Evolutionary conservation across 2,329 filamentous ascomycete species (phyloP).

Genomic region (Epichloe sibirici): DNA sequence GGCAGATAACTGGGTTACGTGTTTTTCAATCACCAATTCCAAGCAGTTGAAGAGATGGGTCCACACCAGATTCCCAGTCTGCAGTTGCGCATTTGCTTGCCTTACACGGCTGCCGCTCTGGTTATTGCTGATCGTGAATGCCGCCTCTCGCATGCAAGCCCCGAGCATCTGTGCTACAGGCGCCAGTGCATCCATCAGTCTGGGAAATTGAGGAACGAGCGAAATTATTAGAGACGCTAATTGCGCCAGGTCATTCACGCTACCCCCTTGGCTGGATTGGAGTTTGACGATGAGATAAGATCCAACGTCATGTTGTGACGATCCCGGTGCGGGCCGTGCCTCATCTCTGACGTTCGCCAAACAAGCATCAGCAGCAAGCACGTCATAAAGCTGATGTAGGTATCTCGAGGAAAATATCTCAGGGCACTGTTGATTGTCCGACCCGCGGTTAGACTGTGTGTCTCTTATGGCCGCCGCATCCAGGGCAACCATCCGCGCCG

Average conservation of each 20-base stretch:
- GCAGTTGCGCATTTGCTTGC: constrained; percentile 22
- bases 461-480: constrained; percentile 24
- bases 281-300: constrained; percentile 32
- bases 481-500: constrained; percentile 38
- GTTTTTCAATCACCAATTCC: constrained; percentile 39
- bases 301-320: constrained; percentile 11
- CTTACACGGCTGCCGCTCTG: constrained; percentile 9
- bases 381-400: constrained; percentile 29
- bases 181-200: constrained; percentile 31
- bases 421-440: constrained; percentile 9
- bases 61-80: constrained; percentile 31
- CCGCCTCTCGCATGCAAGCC: constrained; percentile 20
- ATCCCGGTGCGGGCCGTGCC: constrained; percentile 4
- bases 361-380: constrained; percentile 12
- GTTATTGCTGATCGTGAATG: constrained; percentile 10
- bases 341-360: constrained; percentile 8
- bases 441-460: constrained; percentile 1
- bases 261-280: constrained; percentile 26
- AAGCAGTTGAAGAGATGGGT: constrained; percentile 29
- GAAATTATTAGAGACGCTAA: constrained; percentile 30
- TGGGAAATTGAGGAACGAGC: constrained; percentile 34
- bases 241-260: constrained; percentile 29
- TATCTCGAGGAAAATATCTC: constrained; percentile 24
- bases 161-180: constrained; percentile 24
- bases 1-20: constrained; percentile 36